These are phyloP conservation scores for Stemphylium vesicarium DNA, from an alignment of 2,329 filamentous ascomycete species.

Conservation along the genomic window DNA sequence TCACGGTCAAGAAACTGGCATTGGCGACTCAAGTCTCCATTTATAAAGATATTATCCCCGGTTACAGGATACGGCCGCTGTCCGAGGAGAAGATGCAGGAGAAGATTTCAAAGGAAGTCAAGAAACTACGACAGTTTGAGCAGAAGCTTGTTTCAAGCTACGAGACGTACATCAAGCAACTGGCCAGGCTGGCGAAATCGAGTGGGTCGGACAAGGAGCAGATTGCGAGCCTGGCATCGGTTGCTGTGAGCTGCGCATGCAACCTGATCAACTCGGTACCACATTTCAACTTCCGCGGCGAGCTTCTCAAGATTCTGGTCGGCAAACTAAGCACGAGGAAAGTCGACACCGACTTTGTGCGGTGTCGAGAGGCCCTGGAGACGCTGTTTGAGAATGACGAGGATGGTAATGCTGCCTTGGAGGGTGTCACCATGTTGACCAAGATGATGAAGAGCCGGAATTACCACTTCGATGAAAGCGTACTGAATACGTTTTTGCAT, in stretches of 20 bases:
- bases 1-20: slow-evolving; percentile 82
- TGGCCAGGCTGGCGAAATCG: slow-evolving; percentile 71
- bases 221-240: slow-evolving; percentile 62
- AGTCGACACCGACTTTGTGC: slow-evolving; percentile 76
- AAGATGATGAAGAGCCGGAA: slow-evolving; percentile 95
- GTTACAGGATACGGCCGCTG: slow-evolving; percentile 88
- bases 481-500: slow-evolving; percentile 89
- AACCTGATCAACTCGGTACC: slow-evolving; percentile 80
- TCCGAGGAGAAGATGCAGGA: slow-evolving; percentile 75
- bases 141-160: slow-evolving; percentile 86
- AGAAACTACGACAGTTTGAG: slow-evolving; percentile 81
- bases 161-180: slow-evolving; percentile 79
- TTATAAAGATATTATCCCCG: slow-evolving; percentile 95
- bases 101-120: slow-evolving; percentile 91
- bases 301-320: slow-evolving; percentile 86
- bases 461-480: slow-evolving; percentile 81
- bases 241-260: slow-evolving; percentile 87
- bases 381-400: slow-evolving; percentile 85
- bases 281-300: slow-evolving; percentile 95
- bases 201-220: slow-evolving; percentile 52
- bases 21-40: slow-evolving; percentile 86
- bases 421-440: slow-evolving; percentile 81
- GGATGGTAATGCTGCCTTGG: slow-evolving; percentile 85
- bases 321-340: slow-evolving; percentile 77
- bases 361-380: slow-evolving; percentile 79